Conservation (phyloP, 768 basidiomycete genomes). For the Xerocomus potaroensis region DNA sequence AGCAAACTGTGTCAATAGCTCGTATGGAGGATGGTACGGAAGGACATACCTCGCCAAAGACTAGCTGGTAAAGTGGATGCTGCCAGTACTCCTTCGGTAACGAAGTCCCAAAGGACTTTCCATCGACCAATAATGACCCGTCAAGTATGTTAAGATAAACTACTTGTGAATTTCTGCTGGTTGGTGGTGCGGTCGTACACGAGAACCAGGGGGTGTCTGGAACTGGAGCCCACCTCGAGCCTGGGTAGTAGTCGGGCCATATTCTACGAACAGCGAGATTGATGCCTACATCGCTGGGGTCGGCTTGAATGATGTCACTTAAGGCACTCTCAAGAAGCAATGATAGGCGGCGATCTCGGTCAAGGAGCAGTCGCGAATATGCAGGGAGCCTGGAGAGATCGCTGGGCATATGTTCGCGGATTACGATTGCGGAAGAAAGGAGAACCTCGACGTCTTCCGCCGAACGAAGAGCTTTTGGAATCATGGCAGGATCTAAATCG, state of each 20-base stretch:
- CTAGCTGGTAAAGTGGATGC: constrained; percentile 10
- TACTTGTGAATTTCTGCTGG: neutral
- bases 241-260: constrained; percentile 28
- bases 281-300: constrained; percentile 17
- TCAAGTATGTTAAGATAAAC: constrained; percentile 16
- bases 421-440: no score
- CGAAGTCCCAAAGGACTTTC: constrained; percentile 15
- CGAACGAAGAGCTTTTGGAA: no score
- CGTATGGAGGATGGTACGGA: neutral
- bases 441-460: no score
- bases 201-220: no score
- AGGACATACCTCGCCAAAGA: constrained; percentile 22
- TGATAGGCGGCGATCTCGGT: no score
- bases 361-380: no score
- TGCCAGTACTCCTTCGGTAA: constrained; percentile 9
- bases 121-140: constrained; percentile 23
- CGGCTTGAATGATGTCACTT: constrained; percentile 5
- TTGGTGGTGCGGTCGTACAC: no score
- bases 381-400: no score
- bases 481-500: no score
- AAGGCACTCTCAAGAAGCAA: constrained; percentile 1
- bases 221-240: no score
- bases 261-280: constrained; percentile 27
- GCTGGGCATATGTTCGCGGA: no score
- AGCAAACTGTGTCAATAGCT: neutral